Base-by-base conservation (phyloP, 805 yeast genomes). In the Candida wancherniae region DNA sequence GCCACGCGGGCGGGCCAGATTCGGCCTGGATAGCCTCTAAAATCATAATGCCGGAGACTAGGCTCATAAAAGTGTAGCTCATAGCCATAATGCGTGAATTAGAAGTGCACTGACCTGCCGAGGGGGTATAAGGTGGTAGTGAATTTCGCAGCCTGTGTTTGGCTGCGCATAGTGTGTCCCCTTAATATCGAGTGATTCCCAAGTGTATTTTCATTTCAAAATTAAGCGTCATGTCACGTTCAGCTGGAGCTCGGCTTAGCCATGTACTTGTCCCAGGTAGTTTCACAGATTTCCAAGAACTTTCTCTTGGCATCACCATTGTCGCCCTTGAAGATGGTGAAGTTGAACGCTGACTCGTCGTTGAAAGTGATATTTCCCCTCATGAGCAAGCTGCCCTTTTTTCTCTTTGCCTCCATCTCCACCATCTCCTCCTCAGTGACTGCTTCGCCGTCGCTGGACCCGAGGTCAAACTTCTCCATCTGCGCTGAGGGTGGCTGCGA, bases 401-500 rank as follows among this genome's bases (percentile, higher is more conserved):
- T 28, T 9, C 38, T 39, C 33, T 40, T 42, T 15, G 16, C 10
- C 19, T 40, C 42, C 42, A 40, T 26, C 24, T 37, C 42, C 17
- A 24, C 32, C 33, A 40, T 34, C 17, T 40, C 44, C 19, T 34
- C 37, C 24, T 40, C 39, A 9, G 42, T 38, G 20, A 18, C 20
- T 18, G 20, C 37, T 10, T 37, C 34, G 17, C 36, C 34, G 23
- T 30, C 41, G 21, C 36, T 37, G 15, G 36, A 38, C 16, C 31
- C 23, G 19, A 29, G 24, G 19, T 37, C 42, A 24, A 40, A 42
- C 5, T 30, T 24, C 34, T 42, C 45, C 19, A 26, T 49, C 44
- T 71, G 75, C 0, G 77, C 69, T 23, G 71, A 62, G 7, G 71
- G 51, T 4, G 78, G 77, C 44, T 73, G 78, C 10, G 75, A 67